A percentile compares a stretch with the other conserved stretches of the same genome.
phyloP scores from a whole-genome alignment of 768 basidiomycete species.

The Daedaleopsis sinensis region DNA sequence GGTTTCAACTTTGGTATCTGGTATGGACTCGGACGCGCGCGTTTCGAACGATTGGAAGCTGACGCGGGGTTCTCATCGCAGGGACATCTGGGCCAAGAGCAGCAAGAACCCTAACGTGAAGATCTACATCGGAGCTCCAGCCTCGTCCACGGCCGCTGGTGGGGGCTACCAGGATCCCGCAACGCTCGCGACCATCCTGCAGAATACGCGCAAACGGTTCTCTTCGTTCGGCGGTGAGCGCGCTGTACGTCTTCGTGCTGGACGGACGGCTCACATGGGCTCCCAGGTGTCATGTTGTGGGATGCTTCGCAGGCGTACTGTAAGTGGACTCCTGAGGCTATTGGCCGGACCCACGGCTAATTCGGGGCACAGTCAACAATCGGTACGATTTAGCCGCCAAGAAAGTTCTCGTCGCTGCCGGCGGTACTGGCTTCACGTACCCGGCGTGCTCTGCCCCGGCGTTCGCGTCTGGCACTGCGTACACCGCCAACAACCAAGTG shows the following conservation, averaged over 20 bases:
- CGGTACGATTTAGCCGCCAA: conserved; percentile 66
- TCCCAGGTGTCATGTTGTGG: conserved; percentile 43
- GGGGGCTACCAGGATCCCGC: conserved; percentile 39
- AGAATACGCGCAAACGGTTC: conserved; percentile 39
- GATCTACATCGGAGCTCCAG: conserved; percentile 47
- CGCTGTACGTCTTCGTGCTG: neutral
- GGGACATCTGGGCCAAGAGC: conserved; percentile 49
- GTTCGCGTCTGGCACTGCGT: conserved; percentile 50
- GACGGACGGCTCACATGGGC: conserved; percentile 2
- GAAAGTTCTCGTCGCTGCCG: conserved; percentile 57
- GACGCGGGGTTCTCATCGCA: conserved; percentile 22
- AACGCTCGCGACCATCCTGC: conserved; percentile 37
- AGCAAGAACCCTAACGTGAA: conserved; percentile 49
- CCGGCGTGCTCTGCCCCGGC: conserved; percentile 61
- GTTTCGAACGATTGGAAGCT: neutral
- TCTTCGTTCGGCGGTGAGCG: conserved; percentile 42
- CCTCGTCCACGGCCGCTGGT: conserved; percentile 44
- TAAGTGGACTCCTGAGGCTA: conserved; percentile 16
- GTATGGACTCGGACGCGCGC: conserved; percentile 16
- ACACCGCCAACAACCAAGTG: conserved; percentile 54
- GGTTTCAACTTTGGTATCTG: conserved; percentile 47
- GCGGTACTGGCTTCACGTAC: conserved; percentile 70
- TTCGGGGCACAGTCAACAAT: conserved; percentile 45
- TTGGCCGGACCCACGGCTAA: neutral
- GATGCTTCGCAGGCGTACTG: conserved; percentile 49